Evolutionary conservation across 495 filamentous ascomycete genomes (phyloP).

Genomic region (Hypoxylon perforatum): DNA sequence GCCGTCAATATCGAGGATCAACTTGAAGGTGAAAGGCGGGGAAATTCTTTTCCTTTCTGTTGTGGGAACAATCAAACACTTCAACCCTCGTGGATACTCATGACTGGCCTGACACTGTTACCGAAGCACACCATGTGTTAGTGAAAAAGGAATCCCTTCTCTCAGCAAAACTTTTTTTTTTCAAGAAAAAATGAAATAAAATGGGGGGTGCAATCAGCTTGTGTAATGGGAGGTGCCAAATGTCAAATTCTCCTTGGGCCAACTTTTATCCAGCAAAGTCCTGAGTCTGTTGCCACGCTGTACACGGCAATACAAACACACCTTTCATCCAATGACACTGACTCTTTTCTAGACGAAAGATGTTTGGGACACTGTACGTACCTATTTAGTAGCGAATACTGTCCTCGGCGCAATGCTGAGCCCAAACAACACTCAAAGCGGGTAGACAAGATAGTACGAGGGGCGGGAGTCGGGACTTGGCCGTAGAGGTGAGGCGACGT

Average conservation of each 20-base stretch:
- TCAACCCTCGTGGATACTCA: slow-evolving; percentile 35
- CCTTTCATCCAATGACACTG: slow-evolving; percentile 2
- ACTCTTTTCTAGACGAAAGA: background rate
- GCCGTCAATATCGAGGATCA: slow-evolving; percentile 4
- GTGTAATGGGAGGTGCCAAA: slow-evolving; percentile 39
- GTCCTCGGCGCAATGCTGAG: background rate
- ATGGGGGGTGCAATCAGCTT: slow-evolving; percentile 21
- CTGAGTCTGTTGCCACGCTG: slow-evolving; percentile 34
- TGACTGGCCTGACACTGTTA: slow-evolving; percentile 31
- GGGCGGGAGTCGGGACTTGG: background rate
- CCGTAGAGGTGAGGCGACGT: background rate
- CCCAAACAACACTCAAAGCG: background rate
- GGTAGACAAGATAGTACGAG: background rate
- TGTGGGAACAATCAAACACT: slow-evolving; percentile 32
- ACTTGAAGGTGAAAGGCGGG: slow-evolving; percentile 23
- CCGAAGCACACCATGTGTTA: slow-evolving; percentile 34
- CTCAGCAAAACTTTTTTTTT: background rate
- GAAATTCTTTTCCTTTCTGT: slow-evolving; percentile 24
- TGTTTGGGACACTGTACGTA: slow-evolving; percentile 9
- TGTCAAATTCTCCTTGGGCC: slow-evolving; percentile 38
- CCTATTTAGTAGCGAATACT: slow-evolving; percentile 1
- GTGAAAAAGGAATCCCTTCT: slow-evolving; percentile 1
- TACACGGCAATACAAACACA: slow-evolving; percentile 37
- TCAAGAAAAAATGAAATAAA: background rate
- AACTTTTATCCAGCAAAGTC: slow-evolving; percentile 14